phyloP scores from a whole-genome alignment of 805 yeast genomes.

The Kodamaea jinghongensis region DNA sequence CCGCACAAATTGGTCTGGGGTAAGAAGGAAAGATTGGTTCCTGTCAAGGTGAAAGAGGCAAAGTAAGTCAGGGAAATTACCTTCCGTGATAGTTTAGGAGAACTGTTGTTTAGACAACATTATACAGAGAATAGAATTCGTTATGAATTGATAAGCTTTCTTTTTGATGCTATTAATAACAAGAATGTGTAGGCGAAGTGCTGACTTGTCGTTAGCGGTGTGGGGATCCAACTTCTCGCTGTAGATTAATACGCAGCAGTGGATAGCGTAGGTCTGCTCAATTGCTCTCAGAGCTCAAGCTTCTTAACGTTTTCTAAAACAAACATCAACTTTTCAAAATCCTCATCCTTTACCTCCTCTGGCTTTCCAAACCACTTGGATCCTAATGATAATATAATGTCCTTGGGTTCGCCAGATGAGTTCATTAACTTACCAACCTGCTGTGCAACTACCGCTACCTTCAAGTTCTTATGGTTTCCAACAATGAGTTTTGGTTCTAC shows the following conservation, averaged over 20 bases:
- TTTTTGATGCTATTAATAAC: too few species aligned
- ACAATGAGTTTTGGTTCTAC: slow-evolving; percentile 46
- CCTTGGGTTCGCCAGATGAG: slow-evolving; percentile 31
- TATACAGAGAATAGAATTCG: too few species aligned
- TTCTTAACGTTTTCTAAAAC: slow-evolving; percentile 29
- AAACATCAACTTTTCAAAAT: slow-evolving; percentile 47
- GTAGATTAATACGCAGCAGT: too few species aligned
- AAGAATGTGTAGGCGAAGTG: too few species aligned
- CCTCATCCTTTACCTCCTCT: slow-evolving; percentile 26
- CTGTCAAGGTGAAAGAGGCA: slow-evolving; percentile 50
- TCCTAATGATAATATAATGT: slow-evolving; percentile 44
- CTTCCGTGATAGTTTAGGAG: too few species aligned
- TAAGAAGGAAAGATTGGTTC: slow-evolving; percentile 66
- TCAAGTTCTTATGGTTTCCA: slow-evolving; percentile 47
- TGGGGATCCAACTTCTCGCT: too few species aligned
- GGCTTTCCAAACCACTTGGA: slow-evolving; percentile 46
- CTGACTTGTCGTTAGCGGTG: too few species aligned
- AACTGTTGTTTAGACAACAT: too few species aligned
- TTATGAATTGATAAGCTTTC: too few species aligned
- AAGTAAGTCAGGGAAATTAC: too few species aligned
- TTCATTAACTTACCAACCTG: slow-evolving; percentile 46
- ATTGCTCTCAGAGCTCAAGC: too few species aligned
- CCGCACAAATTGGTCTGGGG: slow-evolving; percentile 83
- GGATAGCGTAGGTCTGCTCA: too few species aligned
- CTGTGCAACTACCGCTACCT: slow-evolving; percentile 46